A percentile compares a stretch with the other conserved stretches of the same genome.
Conservation (phyloP, 2,329 filamentous ascomycete species). For the Claviceps quebecensis region DNA sequence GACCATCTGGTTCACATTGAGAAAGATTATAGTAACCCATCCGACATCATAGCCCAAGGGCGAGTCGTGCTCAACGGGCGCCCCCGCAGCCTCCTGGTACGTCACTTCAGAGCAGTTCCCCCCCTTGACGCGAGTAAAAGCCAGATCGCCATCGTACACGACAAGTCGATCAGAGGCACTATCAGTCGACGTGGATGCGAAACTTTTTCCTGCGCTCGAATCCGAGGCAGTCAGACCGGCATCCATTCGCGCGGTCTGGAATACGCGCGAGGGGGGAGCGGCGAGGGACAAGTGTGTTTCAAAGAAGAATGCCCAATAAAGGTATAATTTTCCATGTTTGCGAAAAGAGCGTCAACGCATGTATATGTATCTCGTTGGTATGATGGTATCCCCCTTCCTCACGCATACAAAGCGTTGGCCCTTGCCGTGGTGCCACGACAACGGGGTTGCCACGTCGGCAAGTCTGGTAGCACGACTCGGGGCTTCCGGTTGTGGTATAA, state of each 20-base stretch:
- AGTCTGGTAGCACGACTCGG: too few relatives aligned
- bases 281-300: not conserved
- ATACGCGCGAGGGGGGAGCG: not conserved
- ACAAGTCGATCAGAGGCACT: constrained; percentile 4
- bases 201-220: not conserved
- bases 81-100: constrained; percentile 48
- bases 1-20: constrained; percentile 50
- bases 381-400: too few relatives aligned
- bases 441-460: too few relatives aligned
- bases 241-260: too few relatives aligned
- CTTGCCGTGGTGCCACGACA: too few relatives aligned
- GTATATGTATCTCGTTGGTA: too few relatives aligned
- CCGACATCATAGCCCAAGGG: constrained; percentile 47
- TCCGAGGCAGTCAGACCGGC: not conserved
- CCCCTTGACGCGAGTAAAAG: constrained; percentile 26
- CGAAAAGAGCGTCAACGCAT: too few relatives aligned
- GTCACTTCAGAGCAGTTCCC: constrained; percentile 35
- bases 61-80: constrained; percentile 43
- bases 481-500: too few relatives aligned
- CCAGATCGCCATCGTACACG: constrained; percentile 23
- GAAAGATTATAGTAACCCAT: constrained; percentile 40
- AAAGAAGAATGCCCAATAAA: too few relatives aligned
- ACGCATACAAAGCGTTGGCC: too few relatives aligned
- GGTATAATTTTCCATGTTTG: too few relatives aligned
- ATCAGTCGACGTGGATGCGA: not conserved